A percentile compares a stretch with the other conserved stretches of the same genome.
Conservation (phyloP, 2,329 filamentous ascomycete genomes). For the Colletotrichum melonis region DNA sequence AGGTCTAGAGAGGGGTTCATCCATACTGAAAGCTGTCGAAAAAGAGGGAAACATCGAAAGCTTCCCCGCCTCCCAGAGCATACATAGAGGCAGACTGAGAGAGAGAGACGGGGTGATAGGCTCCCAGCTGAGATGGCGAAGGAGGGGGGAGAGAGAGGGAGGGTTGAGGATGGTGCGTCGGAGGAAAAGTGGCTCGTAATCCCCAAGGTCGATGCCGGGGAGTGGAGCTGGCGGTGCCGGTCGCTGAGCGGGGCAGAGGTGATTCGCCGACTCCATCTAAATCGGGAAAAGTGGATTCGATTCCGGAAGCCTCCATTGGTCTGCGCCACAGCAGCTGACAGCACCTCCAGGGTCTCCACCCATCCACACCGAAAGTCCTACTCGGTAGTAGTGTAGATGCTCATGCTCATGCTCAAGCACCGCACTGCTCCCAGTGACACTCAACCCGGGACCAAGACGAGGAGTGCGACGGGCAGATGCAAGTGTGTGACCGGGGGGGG, state of each 20-base stretch:
- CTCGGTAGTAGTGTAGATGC: background rate
- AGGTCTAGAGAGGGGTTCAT: background rate
- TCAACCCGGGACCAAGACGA: background rate
- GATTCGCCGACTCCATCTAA: slow-evolving; percentile 12
- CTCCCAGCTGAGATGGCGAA: background rate
- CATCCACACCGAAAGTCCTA: slow-evolving; percentile 27
- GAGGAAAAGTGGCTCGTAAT: slow-evolving; percentile 7
- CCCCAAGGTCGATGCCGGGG: slow-evolving; percentile 9
- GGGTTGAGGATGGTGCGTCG: slow-evolving; percentile 12
- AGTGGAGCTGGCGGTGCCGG: slow-evolving; percentile 23
- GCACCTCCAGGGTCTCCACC: slow-evolving; percentile 42
- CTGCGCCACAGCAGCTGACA: slow-evolving; percentile 52
- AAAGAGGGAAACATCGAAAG: background rate
- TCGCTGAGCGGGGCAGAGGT: slow-evolving; percentile 13
- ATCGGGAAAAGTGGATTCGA: slow-evolving; percentile 30
- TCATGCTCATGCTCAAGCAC: background rate
- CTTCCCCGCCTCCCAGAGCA: background rate
- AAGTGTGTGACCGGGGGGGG: background rate
- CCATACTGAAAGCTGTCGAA: background rate
- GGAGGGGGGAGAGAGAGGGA: background rate
- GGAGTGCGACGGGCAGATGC: background rate
- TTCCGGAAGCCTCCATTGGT: slow-evolving; percentile 46
- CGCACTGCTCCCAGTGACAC: background rate
- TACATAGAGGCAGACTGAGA: background rate
- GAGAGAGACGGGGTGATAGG: background rate